Evolutionary conservation across 2,329 filamentous ascomycete species (phyloP), one percentile per base, ranked within the genome.

Genomic region (Colletotrichum sp.): DNA sequence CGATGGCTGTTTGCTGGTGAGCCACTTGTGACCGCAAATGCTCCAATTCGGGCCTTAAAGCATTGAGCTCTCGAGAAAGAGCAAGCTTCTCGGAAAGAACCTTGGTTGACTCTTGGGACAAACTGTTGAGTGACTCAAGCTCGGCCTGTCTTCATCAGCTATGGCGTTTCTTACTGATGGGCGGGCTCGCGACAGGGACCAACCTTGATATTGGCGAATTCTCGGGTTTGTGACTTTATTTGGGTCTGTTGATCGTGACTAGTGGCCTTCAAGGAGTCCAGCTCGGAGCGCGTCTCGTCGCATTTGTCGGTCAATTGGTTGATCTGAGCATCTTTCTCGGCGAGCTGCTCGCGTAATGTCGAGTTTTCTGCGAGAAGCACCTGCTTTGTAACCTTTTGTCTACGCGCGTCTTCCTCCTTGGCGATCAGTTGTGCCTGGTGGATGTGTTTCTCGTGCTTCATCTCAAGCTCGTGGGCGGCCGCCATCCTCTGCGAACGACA

Each of bases 321-420:
- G 66, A 93, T 89, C 58, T 90, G 89, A 67, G 91, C 87, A 67
- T 94, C 90, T 78, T 90, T 90, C 52, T 91, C 85, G 5, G 87
- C 84, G 21, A 96, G 83, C 77, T 93, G 89, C 59, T 92, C 90
- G 77, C 91, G 90, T 32, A 98, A 84, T 12, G 90, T 88, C 63
- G 92, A 90, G 77, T 93, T 95, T 77, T 97, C 94, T 78, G 96
- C 92, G 76, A 93, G 89, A n/a, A 94, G 86, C n/a, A 96, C 84
- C 69, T 96, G 85, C 70, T 93, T 88, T 77, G 93, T 91, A 76
- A 96, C 88, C 78, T 92, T 92, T 68, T 95, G 84, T 77, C 92
- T 90, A 63, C 96, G 92, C 52, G 91, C 88, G 75, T 93, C 91
- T 83, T 98, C 96, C 78, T 95, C 92, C 80, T 94, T 94, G 78